Percentiles rank a stretch among this genome's conserved stretches.
phyloP scores from a whole-genome alignment of 2,329 filamentous ascomycete species.

The Epichloe hybrida region DNA sequence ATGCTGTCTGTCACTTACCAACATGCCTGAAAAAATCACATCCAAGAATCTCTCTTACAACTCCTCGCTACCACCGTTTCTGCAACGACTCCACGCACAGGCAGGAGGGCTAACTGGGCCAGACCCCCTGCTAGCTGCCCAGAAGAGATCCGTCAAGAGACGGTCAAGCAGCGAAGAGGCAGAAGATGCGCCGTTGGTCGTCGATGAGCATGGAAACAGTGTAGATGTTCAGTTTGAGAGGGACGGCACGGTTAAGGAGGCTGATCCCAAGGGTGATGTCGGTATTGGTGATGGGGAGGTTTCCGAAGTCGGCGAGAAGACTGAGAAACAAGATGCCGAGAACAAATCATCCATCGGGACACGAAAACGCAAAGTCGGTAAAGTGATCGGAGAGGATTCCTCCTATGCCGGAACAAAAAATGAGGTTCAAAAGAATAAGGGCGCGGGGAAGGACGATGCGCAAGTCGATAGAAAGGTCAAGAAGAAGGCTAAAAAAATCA shows the following conservation, averaged over 20 bases:
- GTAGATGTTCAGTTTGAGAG: slow-evolving; percentile 33
- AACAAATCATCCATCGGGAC: slow-evolving; percentile 19
- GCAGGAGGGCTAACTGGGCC: slow-evolving; percentile 34
- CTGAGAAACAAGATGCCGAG: slow-evolving; percentile 12
- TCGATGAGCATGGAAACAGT: slow-evolving; percentile 59
- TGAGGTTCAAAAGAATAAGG: slow-evolving; percentile 5
- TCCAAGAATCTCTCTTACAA: slow-evolving; percentile 58
- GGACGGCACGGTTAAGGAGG: slow-evolving; percentile 26
- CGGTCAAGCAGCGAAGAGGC: slow-evolving; percentile 54
- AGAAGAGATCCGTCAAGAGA: slow-evolving; percentile 36
- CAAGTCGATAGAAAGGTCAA: slow-evolving; percentile 24
- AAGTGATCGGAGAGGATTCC: slow-evolving; percentile 20
- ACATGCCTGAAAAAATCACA: slow-evolving; percentile 48
- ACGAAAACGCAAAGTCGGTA: slow-evolving; percentile 40
- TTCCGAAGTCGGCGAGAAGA: slow-evolving; percentile 21
- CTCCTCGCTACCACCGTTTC: slow-evolving; percentile 44
- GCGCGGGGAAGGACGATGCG: slow-evolving; percentile 9
- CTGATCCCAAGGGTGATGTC: slow-evolving; percentile 12
- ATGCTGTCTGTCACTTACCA: slow-evolving; percentile 1
- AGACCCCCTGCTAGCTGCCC: slow-evolving; percentile 35
- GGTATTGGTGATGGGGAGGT: slow-evolving; percentile 9
- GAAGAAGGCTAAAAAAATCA: slow-evolving; percentile 51
- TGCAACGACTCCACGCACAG: slow-evolving; percentile 42
- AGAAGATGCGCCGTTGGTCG: slow-evolving; percentile 62
- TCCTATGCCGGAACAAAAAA: slow-evolving; percentile 13